A percentile compares a stretch with the other conserved stretches of the same genome.
These are phyloP conservation scores for Euphorbia schlechtendalii DNA, from an alignment of 441 rosid genomes.

Conservation along the genomic window DNA sequence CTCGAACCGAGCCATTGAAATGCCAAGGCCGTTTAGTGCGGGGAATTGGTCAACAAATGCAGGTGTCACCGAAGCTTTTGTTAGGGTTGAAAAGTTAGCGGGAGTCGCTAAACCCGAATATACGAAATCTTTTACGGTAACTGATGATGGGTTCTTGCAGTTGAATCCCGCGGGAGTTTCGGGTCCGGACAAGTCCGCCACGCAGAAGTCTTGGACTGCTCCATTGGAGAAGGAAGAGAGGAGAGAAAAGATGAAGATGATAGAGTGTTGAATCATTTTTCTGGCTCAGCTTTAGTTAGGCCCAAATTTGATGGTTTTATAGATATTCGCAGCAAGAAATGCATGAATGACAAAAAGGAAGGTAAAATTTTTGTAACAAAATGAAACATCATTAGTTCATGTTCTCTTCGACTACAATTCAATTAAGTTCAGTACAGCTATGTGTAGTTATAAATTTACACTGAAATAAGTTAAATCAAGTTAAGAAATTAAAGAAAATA, in stretches of 20 bases:
- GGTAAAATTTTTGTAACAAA: no score
- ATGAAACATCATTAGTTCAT: no score
- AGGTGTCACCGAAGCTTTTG: not conserved
- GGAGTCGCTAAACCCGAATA: not conserved
- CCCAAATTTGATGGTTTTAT: no score
- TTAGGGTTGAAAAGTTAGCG: not conserved
- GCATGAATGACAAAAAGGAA: no score
- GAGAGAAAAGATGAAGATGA: not conserved
- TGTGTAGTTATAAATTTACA: no score
- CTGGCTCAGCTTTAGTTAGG: no score
- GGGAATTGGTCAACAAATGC: not conserved
- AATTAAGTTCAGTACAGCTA: no score
- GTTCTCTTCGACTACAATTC: no score
- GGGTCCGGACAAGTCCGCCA: not conserved
- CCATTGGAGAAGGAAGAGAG: not conserved
- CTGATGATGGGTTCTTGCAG: not conserved
- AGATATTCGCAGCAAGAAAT: constrained; percentile 5
- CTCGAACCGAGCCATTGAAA: not conserved
- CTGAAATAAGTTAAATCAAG: no score
- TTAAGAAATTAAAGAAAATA: no score
- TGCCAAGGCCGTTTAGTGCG: not conserved
- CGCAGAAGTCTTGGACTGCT: not conserved
- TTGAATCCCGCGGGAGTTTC: not conserved
- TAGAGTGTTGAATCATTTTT: not conserved
- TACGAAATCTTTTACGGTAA: not conserved